Conservation (phyloP, 2,329 filamentous ascomycete species). For the Aspergillus sojae region DNA sequence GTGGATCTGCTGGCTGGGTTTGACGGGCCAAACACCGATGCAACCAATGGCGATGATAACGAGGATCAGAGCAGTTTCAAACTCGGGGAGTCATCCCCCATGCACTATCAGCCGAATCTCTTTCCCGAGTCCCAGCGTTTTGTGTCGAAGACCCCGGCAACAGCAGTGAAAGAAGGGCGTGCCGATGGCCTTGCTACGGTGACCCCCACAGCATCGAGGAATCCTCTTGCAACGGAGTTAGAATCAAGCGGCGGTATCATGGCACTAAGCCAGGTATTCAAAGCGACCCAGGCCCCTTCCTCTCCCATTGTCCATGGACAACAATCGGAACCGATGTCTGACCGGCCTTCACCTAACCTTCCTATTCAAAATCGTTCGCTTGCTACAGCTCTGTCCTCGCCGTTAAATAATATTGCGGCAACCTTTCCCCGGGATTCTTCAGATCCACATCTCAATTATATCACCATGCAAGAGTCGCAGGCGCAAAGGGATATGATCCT, state of each 20-base stretch:
- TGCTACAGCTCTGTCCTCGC: slow-evolving; percentile 40
- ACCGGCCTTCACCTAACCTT: slow-evolving; percentile 53
- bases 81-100: slow-evolving; percentile 40
- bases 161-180: slow-evolving; percentile 38
- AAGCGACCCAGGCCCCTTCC: slow-evolving; percentile 50
- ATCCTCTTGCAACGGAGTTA: slow-evolving; percentile 43
- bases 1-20: slow-evolving; percentile 46
- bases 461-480: slow-evolving; percentile 52
- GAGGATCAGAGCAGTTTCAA: slow-evolving; percentile 40
- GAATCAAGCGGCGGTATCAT: slow-evolving; percentile 44
- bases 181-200: slow-evolving; percentile 29
- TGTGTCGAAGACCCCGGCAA: slow-evolving; percentile 45
- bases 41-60: slow-evolving; percentile 53
- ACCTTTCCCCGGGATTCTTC: slow-evolving; percentile 40
- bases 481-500: slow-evolving; percentile 39
- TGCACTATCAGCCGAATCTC: slow-evolving; percentile 39
- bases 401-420: slow-evolving; percentile 35
- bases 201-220: slow-evolving; percentile 46
- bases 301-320: slow-evolving; percentile 45
- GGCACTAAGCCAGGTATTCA: slow-evolving; percentile 52
- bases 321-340: slow-evolving; percentile 44
- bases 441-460: slow-evolving; percentile 47
- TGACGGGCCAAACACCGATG: slow-evolving; percentile 27
- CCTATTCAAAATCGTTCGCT: slow-evolving; percentile 44
- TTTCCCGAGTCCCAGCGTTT: slow-evolving; percentile 53